Conservation (phyloP, 768 basidiomycete genomes). For the Jaapia argillacea region DNA sequence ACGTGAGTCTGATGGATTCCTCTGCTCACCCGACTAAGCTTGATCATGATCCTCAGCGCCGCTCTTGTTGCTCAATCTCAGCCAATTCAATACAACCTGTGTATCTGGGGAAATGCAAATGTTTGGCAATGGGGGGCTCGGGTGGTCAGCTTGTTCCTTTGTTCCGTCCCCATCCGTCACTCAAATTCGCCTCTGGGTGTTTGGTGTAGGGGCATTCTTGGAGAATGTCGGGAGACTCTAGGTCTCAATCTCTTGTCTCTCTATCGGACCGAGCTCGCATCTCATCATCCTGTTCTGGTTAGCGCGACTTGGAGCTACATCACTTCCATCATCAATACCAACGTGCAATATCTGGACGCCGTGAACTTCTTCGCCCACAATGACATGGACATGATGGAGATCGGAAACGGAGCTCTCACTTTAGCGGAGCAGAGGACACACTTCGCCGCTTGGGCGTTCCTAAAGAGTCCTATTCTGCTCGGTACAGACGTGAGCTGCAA, state of each 20-base stretch:
- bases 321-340: constrained; percentile 31
- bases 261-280: constrained; percentile 1
- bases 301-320: constrained; percentile 42
- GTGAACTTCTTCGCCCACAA: constrained; percentile 41
- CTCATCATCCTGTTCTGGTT: not conserved
- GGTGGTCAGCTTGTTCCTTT: constrained; percentile 37
- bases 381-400: constrained; percentile 52
- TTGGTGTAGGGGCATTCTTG: constrained; percentile 41
- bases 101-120: constrained; percentile 44
- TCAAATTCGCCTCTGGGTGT: not conserved
- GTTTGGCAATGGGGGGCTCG: constrained; percentile 52
- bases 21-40: not conserved
- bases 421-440: constrained; percentile 42
- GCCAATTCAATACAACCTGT: constrained; percentile 40
- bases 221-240: constrained; percentile 41
- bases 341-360: constrained; percentile 29
- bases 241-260: too few relatives aligned
- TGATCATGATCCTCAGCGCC: constrained; percentile 19
- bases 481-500: constrained; percentile 21
- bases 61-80: constrained; percentile 33
- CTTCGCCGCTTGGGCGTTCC: constrained; percentile 48
- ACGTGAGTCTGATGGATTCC: constrained; percentile 22
- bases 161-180: too few relatives aligned
- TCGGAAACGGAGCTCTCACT: constrained; percentile 38
- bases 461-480: constrained; percentile 49